Base-by-base conservation (phyloP, 345 rosid species). In the Angophora floribunda region DNA sequence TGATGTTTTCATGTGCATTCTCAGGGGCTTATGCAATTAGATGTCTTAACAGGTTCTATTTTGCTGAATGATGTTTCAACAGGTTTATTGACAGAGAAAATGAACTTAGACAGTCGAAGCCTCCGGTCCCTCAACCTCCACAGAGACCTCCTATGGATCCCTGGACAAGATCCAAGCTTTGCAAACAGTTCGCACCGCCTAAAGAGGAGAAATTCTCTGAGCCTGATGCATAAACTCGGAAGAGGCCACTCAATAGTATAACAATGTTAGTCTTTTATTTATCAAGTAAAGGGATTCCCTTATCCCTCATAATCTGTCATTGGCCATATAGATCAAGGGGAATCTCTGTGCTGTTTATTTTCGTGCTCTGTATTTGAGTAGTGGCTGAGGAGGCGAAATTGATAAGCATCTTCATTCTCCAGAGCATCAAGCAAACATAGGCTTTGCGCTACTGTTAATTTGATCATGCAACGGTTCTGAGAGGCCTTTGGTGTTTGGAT, bases 71-170 rank as follows among this genome's bases (percentile, higher is more conserved):
- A 88, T 44, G 21, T 52, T 28, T 86, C 88, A 87, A 53, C 94
- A 96, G 98, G 94, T 97, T 97, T 87, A 93, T 97, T 14, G 99
- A 96, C 89, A 91, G 99, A 92, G 97, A 96, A 90, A 96, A 97
- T 51, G 99, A 97, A 91, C 96, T 96, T 86, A 93, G 99, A 61
- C 96, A 96, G 90, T 93, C 98, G 47, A 97, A 96, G 91, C 95
- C 97, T 47, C 94, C 97, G 10, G 87, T 92, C 50, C 95, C 97
- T 79, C 99, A 95, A 90, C 95, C 94, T 7, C 96, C 94, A 44
- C 97, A 91, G 67, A 93, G 95, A 90, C 91, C 91, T 52, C 91
- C 97, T 1, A 52, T 98, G 85, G 98, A 98, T 91, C 99, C 98
- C 13, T 98, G 99, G 98, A 92, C 92, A 15, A 94, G 92, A 92